Conservation (phyloP, 2,329 filamentous ascomycete genomes). For the Fusarium redolens region DNA sequence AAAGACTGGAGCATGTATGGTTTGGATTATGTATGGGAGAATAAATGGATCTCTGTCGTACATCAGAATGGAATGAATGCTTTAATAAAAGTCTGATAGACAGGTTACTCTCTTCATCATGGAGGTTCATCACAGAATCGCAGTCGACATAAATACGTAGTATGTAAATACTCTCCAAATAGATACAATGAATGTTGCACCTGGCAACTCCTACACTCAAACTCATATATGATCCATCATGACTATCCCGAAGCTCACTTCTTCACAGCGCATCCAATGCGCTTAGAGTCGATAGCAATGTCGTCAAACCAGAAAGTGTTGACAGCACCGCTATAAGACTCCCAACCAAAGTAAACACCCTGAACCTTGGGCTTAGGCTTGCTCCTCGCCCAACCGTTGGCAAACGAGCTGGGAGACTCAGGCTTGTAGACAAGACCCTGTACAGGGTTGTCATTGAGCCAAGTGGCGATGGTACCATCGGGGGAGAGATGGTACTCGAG, state of each 20-base stretch:
- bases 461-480: conserved; percentile 70
- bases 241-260: neutral
- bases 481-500: conserved; percentile 70
- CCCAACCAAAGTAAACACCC: conserved; percentile 71
- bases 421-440: conserved; percentile 58
- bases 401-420: conserved; percentile 53
- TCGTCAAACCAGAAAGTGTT: conserved; percentile 75
- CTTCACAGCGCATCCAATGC: conserved; percentile 36
- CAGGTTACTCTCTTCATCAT: rapidly evolving
- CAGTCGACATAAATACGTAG: neutral
- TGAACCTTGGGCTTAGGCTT: conserved; percentile 63
- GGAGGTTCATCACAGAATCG: neutral
- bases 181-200: conserved; percentile 25
- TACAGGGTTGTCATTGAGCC: conserved; percentile 65
- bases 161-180: conserved; percentile 18
- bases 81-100: rapidly evolving
- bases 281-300: conserved; percentile 55
- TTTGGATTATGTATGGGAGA: rapidly evolving
- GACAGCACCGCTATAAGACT: conserved; percentile 68
- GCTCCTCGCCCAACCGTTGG: conserved; percentile 63
- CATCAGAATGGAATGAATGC: neutral
- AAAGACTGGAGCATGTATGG: rapidly evolving
- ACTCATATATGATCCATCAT: conserved; percentile 6
- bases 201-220: conserved; percentile 12
- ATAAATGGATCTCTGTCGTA: rapidly evolving